These are phyloP conservation scores for Atalantia buxifolia DNA, from an alignment of 345 rosid genomes.

Conservation along the genomic window DNA sequence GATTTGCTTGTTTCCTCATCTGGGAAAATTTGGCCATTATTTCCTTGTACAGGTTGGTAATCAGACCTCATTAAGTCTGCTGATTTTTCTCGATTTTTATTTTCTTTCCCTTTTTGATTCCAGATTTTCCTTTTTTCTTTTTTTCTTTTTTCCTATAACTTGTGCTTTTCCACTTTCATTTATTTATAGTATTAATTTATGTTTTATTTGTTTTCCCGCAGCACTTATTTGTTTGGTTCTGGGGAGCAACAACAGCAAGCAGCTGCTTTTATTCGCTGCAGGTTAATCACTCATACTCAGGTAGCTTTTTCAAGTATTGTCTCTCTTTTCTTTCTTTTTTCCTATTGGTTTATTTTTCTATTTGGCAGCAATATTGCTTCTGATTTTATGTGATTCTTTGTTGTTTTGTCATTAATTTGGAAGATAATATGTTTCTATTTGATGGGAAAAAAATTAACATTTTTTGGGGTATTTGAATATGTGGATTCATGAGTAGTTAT, in stretches of 20 bases:
- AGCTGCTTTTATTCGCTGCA: constrained; percentile 1
- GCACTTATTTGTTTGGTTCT: constrained; percentile 11
- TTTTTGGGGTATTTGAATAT: neutral
- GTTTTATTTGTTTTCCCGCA: neutral
- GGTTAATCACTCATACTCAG: constrained; percentile 20
- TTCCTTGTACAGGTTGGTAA: constrained; percentile 23
- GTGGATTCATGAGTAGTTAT: neutral
- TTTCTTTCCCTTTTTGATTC: constrained; percentile 12
- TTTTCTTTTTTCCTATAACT: neutral
- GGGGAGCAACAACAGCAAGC: constrained; percentile 14
- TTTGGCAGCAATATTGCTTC: neutral
- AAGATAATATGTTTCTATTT: neutral
- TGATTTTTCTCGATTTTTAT: constrained; percentile 15
- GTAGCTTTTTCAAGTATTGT: constrained; percentile 12
- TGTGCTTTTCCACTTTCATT: neutral
- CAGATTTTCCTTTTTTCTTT: constrained; percentile 7
- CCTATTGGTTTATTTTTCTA: neutral
- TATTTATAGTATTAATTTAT: neutral
- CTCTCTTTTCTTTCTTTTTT: constrained; percentile 3
- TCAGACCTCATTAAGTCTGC: neutral
- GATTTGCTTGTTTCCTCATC: constrained; percentile 19
- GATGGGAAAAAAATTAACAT: neutral
- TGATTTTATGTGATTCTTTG: constrained; percentile 24
- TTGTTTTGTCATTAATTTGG: constrained; percentile 9
- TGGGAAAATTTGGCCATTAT: constrained; percentile 2